Base-by-base conservation (phyloP, 2,329 filamentous ascomycete species). In the Hypoxylon sp. region DNA sequence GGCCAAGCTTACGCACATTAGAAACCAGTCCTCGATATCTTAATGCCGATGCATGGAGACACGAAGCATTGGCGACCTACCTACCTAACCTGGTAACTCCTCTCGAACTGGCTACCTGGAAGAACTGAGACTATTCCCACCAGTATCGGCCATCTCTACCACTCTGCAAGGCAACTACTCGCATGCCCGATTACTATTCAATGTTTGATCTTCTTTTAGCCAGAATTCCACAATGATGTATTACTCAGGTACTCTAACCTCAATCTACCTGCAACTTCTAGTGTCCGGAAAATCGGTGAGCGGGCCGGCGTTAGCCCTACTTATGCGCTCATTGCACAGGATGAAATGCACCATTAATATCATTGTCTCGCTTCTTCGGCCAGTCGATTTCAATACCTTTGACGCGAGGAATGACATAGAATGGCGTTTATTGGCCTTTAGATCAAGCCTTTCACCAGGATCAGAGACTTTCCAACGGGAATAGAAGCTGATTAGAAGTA, bases 171-270 rank as follows among this genome's bases (percentile, higher is more conserved):
- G 32, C 15, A 41, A 37, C 47, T 51, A 47, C 49, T 35, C 52
- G 31, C 44, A 49, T 49, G 40, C 46, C 36, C 16, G 40, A 47
- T 40, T 30, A 49, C 34, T 44, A 44, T 45, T 20, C 20, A 61
- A 51, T 48, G 67, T 71, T 69, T 72, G 69, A 72, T 72, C 69
- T 63, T 56, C 70, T 58, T 73, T 73, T 73, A 73, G 69, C 70
- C 71, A 72, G 66, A 71, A 69, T 69, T 38, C 55, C 46, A 51
- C 43, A 42, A 63, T 51, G 37, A 26, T 41, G 58, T 53, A 47
- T 23, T 27, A 46, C 55, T 51, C n/a, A n/a, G n/a, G n/a, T n/a
- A n/a, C n/a, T n/a, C n/a, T n/a, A 36, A 56, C 21, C 42, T 63
- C 53, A 45, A n/a, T 60, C 44, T 63, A 55, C 55, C 54, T 59